A percentile compares a stretch with the other conserved stretches of the same genome.
phyloP scores from a whole-genome alignment of 805 yeast species.

The Ogataea ganodermae region DNA sequence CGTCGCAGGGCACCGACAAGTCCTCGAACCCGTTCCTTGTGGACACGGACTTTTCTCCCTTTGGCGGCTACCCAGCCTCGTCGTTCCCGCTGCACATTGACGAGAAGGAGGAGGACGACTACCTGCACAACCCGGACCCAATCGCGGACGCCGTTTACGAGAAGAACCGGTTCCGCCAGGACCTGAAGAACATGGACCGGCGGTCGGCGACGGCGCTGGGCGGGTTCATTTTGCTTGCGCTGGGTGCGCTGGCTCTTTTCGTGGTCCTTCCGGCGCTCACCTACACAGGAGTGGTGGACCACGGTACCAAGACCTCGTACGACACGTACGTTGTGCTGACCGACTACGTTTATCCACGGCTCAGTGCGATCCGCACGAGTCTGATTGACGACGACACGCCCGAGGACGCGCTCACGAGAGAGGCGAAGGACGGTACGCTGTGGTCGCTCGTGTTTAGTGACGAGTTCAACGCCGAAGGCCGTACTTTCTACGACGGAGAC shows the following conservation, averaged over 20 bases:
- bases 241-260: conserved; percentile 69
- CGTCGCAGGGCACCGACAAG: conserved; percentile 25
- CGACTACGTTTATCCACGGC: conserved; percentile 55
- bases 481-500: conserved; percentile 88
- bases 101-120: conserved; percentile 94
- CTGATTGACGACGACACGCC: conserved; percentile 79
- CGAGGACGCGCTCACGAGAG: conserved; percentile 41
- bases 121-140: conserved; percentile 94
- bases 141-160: conserved; percentile 86
- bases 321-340: conserved; percentile 48
- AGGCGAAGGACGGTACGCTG: conserved; percentile 57
- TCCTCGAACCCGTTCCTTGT: conserved; percentile 44
- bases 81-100: conserved; percentile 89
- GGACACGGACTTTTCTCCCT: conserved; percentile 78
- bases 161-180: conserved; percentile 63
- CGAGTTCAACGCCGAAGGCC: conserved; percentile 86
- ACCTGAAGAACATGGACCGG: conserved; percentile 65
- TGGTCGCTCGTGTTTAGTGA: conserved; percentile 88
- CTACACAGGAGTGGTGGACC: conserved; percentile 63
- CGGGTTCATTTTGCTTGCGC: conserved; percentile 57
- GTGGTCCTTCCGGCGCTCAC: conserved; percentile 83
- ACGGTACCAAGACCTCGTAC: conserved; percentile 8
- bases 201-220: conserved; percentile 60
- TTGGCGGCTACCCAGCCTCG: conserved; percentile 95
- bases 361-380: conserved; percentile 59